phyloP scores from a whole-genome alignment of 768 basidiomycete species.

The Mycena rebaudengoi region DNA sequence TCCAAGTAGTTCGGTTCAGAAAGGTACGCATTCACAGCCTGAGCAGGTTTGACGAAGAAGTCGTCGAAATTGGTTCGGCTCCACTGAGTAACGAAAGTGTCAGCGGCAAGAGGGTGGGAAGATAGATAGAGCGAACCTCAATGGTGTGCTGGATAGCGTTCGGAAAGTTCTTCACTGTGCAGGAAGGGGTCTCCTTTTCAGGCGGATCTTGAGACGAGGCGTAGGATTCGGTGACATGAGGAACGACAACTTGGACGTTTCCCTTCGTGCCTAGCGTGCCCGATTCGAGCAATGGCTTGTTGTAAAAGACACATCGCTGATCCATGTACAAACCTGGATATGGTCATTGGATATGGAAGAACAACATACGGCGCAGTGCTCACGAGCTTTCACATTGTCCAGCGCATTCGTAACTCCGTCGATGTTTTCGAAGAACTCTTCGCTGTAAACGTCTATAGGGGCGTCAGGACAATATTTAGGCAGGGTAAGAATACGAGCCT shows the following conservation, averaged over 20 bases:
- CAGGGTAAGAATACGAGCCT: slow-evolving; percentile 73
- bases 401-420: slow-evolving; percentile 98
- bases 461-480: slow-evolving; percentile 32
- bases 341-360: slow-evolving; percentile 11
- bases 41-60: slow-evolving; percentile 92
- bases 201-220: slow-evolving; percentile 98
- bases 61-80: slow-evolving; percentile 91
- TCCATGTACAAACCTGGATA: slow-evolving; percentile 93
- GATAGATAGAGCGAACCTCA: slow-evolving; percentile 62
- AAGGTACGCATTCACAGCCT: slow-evolving; percentile 95
- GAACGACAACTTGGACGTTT: slow-evolving; percentile 95
- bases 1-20: slow-evolving; percentile 97
- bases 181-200: slow-evolving; percentile 95
- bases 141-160: slow-evolving; percentile 98
- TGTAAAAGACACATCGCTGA: slow-evolving; percentile 94
- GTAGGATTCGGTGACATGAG: slow-evolving; percentile 95
- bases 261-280: slow-evolving; percentile 99
- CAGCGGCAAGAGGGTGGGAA: neutral
- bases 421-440: slow-evolving; percentile 85
- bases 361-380: slow-evolving; percentile 36
- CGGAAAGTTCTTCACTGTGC: slow-evolving; percentile 99
- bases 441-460: slow-evolving; percentile 88
- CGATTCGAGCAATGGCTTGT: slow-evolving; percentile 95
- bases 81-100: slow-evolving; percentile 65
- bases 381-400: slow-evolving; percentile 96